Evolutionary conservation across 148 eudicot genomes (phyloP).

Genomic region (Salicornia ramosissima): DNA sequence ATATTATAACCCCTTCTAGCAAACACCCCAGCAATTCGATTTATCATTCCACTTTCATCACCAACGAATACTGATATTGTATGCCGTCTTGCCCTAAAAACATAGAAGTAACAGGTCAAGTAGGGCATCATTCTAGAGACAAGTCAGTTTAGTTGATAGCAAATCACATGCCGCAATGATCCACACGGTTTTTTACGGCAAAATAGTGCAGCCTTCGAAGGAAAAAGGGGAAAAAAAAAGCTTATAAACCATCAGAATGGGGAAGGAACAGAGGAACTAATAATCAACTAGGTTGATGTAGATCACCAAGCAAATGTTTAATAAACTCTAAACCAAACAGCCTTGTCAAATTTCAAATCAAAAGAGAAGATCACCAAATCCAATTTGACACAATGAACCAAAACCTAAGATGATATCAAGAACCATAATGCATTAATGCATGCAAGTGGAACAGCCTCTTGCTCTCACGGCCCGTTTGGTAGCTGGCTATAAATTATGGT

Average conservation of each 20-base stretch:
- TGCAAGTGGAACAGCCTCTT: too few relatives aligned
- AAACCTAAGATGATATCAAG: neutral
- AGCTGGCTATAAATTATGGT: too few relatives aligned
- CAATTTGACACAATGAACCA: neutral
- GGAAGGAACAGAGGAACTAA: neutral
- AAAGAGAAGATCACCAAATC: too few relatives aligned
- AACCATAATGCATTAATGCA: neutral
- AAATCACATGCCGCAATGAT: neutral
- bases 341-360: neutral
- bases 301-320: neutral
- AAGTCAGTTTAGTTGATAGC: neutral
- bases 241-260: neutral
- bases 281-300: neutral
- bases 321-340: neutral
- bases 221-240: neutral
- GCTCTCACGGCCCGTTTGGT: too few relatives aligned
- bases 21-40: slow-evolving; percentile 92
- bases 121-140: neutral
- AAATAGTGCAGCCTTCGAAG: neutral
- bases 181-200: too few relatives aligned
- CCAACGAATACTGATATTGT: slow-evolving; percentile 92
- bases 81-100: slow-evolving; percentile 62
- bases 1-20: slow-evolving; percentile 91
- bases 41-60: slow-evolving; percentile 95
- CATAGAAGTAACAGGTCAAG: neutral